These are phyloP conservation scores for Puccinia triticina DNA, from an alignment of 1,284 basidiomycete species.

Conservation along the genomic window DNA sequence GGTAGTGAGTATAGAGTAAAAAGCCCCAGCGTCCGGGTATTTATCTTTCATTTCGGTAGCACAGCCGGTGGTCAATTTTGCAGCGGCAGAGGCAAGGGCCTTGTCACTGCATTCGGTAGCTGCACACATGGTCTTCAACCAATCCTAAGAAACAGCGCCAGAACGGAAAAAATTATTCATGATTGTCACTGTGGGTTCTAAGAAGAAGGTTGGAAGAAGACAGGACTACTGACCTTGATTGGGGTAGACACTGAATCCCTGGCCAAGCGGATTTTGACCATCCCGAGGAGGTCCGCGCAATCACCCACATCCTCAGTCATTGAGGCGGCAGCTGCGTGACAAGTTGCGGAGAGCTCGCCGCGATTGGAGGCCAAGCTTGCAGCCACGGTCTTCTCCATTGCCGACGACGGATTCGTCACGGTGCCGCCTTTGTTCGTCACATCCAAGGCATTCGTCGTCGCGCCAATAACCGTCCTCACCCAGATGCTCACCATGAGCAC, in stretches of 20 bases:
- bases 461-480: background rate
- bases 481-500: slow-evolving; percentile 10
- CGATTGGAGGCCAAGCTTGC: background rate
- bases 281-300: background rate
- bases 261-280: background rate
- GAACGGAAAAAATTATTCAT: background rate
- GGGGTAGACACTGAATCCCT: background rate
- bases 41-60: background rate
- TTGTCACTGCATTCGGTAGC: background rate
- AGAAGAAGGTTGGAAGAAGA: background rate
- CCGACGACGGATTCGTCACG: background rate
- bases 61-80: background rate
- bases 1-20: background rate
- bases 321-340: background rate
- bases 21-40: background rate
- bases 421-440: background rate
- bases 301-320: background rate
- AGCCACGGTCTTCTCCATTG: background rate
- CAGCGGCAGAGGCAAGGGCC: background rate
- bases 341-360: background rate
- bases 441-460: background rate
- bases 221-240: background rate
- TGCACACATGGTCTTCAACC: background rate
- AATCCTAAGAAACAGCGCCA: background rate
- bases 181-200: background rate